Base-by-base conservation (phyloP, 345 rosid species). In the Tarenaya hassleriana region DNA sequence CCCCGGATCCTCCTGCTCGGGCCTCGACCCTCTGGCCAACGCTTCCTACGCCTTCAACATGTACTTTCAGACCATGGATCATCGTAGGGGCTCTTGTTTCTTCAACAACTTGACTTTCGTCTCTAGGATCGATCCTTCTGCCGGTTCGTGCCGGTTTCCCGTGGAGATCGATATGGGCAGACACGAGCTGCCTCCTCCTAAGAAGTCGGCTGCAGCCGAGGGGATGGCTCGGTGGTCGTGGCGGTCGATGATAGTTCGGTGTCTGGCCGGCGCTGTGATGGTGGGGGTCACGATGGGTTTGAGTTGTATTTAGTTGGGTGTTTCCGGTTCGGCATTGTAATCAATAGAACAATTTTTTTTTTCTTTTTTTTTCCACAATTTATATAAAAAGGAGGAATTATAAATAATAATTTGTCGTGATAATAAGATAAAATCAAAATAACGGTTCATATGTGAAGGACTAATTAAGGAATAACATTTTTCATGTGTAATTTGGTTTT, bases 41-140 rank as follows among this genome's bases (percentile, higher is more conserved):
- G 92, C 88, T 0, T 86, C 95, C 5, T 83, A 83, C 17, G 83
- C 95, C 1, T 86, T 86, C 16, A 86, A 86, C 34, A 54, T 74
- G 86, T 86, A 81, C 38, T 86, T 64, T 18, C 92, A 86, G 74
- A 72, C 69, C 4, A 70, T 77, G 88, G 67, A 86, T 59, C 95
- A 86, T 47, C 71, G 68, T 15, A 56, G 61, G 48, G 92, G 62
- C 16, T 16, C 82, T 0, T 86, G 92, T n/a, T 13, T 41, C 0
- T 86, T 86, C 45, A 52, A 62, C 32, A 74, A 71, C 18, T 52
- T 69, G 1, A 59, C 74, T 2, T 13, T 14, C 10, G 1, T 74
- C 21, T 77, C 88, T 7, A 69, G 57, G 39, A 52, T 74, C 1
- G 79, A 86, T 61, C 92, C 92, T 0, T 77, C 92, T 5, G 60